Percentiles rank a stretch among this genome's conserved stretches.
phyloP scores from a whole-genome alignment of 1,284 basidiomycete species.

The Bondarzewia mesenterica region DNA sequence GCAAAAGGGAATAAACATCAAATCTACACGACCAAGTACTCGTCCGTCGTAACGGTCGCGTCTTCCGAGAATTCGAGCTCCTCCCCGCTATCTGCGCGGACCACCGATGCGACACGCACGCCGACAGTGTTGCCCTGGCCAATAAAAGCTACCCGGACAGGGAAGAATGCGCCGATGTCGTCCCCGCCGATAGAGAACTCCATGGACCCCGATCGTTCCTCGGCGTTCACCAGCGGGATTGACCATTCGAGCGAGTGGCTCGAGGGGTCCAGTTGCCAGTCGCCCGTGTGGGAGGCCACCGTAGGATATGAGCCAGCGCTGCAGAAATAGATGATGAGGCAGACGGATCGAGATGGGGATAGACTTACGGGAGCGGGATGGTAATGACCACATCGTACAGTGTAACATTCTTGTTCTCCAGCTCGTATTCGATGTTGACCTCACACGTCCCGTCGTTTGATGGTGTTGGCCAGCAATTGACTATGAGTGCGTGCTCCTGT shows the following conservation, averaged over 20 bases:
- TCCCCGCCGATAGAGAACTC: slow-evolving; percentile 86
- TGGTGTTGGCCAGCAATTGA: slow-evolving; percentile 95
- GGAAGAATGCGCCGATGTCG: slow-evolving; percentile 86
- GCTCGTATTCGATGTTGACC: slow-evolving; percentile 95
- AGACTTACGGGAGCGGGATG: slow-evolving; percentile 83
- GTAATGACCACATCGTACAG: slow-evolving; percentile 84
- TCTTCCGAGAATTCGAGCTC: slow-evolving; percentile 74
- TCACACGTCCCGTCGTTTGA: slow-evolving; percentile 87
- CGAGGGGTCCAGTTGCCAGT: slow-evolving; percentile 76
- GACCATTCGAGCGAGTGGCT: slow-evolving; percentile 83
- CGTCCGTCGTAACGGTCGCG: slow-evolving; percentile 62
- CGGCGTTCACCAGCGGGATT: slow-evolving; percentile 52
- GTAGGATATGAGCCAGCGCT: slow-evolving; percentile 81
- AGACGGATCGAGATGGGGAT: background rate
- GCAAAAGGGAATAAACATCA: slow-evolving; percentile 7
- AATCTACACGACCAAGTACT: slow-evolving; percentile 50
- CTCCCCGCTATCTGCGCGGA: slow-evolving; percentile 50
- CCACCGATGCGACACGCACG: slow-evolving; percentile 53
- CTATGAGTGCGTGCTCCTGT: slow-evolving; percentile 28
- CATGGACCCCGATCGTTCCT: slow-evolving; percentile 68
- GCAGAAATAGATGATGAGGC: slow-evolving; percentile 1
- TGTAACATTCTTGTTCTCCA: slow-evolving; percentile 76
- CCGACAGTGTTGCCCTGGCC: slow-evolving; percentile 74
- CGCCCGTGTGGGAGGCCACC: slow-evolving; percentile 70
- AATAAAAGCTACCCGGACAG: slow-evolving; percentile 79